Evolutionary conservation across 371 early-diverging fungal genomes (phyloP).

Genomic region (Apophysomyces sp.): DNA sequence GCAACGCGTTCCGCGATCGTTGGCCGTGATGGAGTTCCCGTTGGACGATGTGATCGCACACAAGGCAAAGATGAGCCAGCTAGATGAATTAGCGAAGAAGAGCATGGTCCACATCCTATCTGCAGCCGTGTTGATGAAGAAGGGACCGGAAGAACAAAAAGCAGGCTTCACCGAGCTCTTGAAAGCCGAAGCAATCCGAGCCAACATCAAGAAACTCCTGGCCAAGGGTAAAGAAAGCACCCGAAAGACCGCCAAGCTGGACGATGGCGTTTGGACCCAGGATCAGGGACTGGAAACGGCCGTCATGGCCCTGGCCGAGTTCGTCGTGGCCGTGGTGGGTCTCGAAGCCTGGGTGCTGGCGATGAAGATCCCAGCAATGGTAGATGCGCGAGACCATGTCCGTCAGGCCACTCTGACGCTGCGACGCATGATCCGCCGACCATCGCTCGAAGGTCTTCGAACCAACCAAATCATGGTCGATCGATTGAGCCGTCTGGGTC

Average conservation of each 20-base stretch:
- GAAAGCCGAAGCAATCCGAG: conserved; percentile 23
- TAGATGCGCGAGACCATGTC: conserved; percentile 21
- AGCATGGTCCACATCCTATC: conserved; percentile 26
- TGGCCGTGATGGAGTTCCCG: conserved; percentile 3
- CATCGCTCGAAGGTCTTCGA: conserved; percentile 29
- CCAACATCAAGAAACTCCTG: conserved; percentile 10
- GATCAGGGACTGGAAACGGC: conserved; percentile 31
- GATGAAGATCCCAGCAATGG: conserved; percentile 17
- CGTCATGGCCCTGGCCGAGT: conserved; percentile 37
- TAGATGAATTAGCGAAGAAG: conserved; percentile 28
- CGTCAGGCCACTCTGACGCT: conserved; percentile 22
- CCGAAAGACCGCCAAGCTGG: not conserved
- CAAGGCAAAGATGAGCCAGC: conserved; percentile 14
- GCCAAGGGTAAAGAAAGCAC: not conserved
- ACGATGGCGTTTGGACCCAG: not conserved
- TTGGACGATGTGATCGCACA: conserved; percentile 8
- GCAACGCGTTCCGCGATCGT: conserved; percentile 27
- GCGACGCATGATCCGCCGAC: conserved; percentile 36
- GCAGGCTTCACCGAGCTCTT: conserved; percentile 24
- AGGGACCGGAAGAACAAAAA: conserved; percentile 6
- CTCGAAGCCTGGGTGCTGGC: conserved; percentile 45
- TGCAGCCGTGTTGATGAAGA: conserved; percentile 26
- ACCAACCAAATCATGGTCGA: conserved; percentile 32
- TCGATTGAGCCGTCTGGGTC: conserved; percentile 24
- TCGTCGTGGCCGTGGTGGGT: conserved; percentile 34